Evolutionary conservation across 768 basidiomycete species (phyloP).

Genomic region (Podaxis sp.): DNA sequence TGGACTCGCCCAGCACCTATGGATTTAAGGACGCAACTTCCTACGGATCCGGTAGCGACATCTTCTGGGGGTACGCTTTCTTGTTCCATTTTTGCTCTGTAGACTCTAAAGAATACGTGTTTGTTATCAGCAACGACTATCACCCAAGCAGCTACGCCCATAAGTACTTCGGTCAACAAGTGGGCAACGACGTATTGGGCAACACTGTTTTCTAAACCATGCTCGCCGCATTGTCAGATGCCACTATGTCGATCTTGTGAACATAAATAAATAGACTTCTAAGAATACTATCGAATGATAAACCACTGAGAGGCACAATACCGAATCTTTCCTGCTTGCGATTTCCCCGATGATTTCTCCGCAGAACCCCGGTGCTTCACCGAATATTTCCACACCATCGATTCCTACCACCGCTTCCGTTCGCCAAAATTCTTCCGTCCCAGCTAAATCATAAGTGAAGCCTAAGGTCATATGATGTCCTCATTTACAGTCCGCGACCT

Average conservation of each 20-base stretch:
- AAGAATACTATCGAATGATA: no score
- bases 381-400: not conserved
- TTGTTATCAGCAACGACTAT: constrained; percentile 45
- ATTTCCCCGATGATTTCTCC: constrained; percentile 9
- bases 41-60: constrained; percentile 38
- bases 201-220: constrained; percentile 25
- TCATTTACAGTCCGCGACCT: not conserved
- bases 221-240: not conserved
- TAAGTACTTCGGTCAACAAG: constrained; percentile 33
- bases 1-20: constrained; percentile 47
- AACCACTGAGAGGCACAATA: no score
- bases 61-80: constrained; percentile 54
- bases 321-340: not conserved
- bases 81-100: not conserved
- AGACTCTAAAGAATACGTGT: not conserved
- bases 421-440: not conserved
- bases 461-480: constrained; percentile 5
- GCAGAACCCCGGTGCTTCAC: constrained; percentile 1
- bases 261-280: no score
- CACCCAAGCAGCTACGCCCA: constrained; percentile 52
- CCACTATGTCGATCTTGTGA: no score
- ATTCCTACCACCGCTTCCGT: not conserved
- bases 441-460: not conserved
- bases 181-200: constrained; percentile 25
- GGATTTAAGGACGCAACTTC: constrained; percentile 56